Conservation (phyloP, 331 rosid species). For the Phaseolus coccineus region DNA sequence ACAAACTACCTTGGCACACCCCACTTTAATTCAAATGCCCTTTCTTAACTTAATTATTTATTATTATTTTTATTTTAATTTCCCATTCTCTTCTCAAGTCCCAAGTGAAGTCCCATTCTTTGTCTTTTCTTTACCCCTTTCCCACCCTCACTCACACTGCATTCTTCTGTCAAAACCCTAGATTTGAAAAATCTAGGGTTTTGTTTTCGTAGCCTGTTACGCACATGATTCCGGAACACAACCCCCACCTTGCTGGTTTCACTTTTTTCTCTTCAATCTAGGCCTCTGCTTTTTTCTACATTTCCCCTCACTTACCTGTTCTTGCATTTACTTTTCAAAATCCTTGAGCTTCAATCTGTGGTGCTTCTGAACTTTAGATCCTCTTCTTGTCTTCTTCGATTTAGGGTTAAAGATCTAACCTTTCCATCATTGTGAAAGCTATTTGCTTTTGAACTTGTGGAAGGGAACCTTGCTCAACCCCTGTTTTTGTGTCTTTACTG, state of each 20-base stretch:
- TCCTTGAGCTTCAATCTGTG: conserved; percentile 37
- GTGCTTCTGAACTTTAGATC: conserved; percentile 42
- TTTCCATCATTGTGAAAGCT: conserved; percentile 23
- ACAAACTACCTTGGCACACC: neutral
- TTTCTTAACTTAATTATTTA: conserved; percentile 7
- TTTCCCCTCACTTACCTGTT: conserved; percentile 33
- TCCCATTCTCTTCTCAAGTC: conserved; percentile 39
- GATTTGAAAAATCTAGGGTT: conserved; percentile 81
- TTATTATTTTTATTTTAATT: conserved; percentile 30
- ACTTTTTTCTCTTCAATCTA: conserved; percentile 41
- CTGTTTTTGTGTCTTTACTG: conserved; percentile 17
- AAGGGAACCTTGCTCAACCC: conserved; percentile 37
- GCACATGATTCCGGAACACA: conserved; percentile 39
- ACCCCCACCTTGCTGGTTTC: conserved; percentile 32
- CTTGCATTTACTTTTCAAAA: conserved; percentile 34
- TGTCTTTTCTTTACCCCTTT: conserved; percentile 53
- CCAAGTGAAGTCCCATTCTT: conserved; percentile 42
- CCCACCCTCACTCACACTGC: conserved; percentile 48
- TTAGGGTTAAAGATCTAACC: conserved; percentile 27
- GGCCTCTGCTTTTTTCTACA: conserved; percentile 56
- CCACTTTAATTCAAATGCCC: conserved; percentile 69
- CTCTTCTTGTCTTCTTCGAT: neutral
- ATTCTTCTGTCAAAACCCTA: conserved; percentile 80
- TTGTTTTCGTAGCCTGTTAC: conserved; percentile 52
- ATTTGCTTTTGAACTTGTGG: conserved; percentile 27